phyloP scores from a whole-genome alignment of 805 yeast species.

The Ogataea sp. region DNA sequence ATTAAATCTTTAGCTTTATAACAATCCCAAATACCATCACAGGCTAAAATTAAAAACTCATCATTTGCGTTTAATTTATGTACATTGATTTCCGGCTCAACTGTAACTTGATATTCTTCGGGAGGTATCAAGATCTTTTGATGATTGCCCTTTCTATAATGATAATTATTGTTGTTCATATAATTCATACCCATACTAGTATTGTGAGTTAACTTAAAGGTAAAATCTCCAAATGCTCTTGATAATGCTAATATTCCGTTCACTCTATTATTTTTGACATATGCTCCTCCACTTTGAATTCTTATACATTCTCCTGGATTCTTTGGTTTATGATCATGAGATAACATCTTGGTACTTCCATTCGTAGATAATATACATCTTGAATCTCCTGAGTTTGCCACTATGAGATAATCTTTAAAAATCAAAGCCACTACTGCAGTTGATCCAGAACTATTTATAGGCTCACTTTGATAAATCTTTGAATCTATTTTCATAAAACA shows the following conservation, averaged over 20 bases:
- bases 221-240: conserved; percentile 62
- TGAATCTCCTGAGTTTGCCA: conserved; percentile 74
- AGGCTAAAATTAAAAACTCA: conserved; percentile 66
- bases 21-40: conserved; percentile 83
- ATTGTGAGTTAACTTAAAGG: conserved; percentile 32
- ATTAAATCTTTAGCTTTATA: conserved; percentile 50
- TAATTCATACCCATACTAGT: conserved; percentile 9
- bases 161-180: conserved; percentile 8
- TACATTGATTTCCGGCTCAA: conserved; percentile 64
- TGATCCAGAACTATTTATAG: conserved; percentile 37
- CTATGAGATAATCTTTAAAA: conserved; percentile 36
- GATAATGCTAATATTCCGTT: conserved; percentile 51
- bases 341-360: conserved; percentile 51
- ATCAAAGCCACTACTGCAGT: conserved; percentile 42
- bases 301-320: conserved; percentile 51
- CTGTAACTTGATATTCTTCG: conserved; percentile 73
- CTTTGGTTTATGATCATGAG: conserved; percentile 60
- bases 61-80: conserved; percentile 41
- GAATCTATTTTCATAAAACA: conserved; percentile 38
- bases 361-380: conserved; percentile 48
- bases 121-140: conserved; percentile 30
- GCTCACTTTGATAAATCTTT: conserved; percentile 28
- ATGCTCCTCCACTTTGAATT: conserved; percentile 52
- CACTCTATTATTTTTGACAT: conserved; percentile 51
- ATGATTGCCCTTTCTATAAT: background rate